Evolutionary conservation across 2,329 filamentous ascomycete species (phyloP).

Genomic region (Cladosporium halotolerans): DNA sequence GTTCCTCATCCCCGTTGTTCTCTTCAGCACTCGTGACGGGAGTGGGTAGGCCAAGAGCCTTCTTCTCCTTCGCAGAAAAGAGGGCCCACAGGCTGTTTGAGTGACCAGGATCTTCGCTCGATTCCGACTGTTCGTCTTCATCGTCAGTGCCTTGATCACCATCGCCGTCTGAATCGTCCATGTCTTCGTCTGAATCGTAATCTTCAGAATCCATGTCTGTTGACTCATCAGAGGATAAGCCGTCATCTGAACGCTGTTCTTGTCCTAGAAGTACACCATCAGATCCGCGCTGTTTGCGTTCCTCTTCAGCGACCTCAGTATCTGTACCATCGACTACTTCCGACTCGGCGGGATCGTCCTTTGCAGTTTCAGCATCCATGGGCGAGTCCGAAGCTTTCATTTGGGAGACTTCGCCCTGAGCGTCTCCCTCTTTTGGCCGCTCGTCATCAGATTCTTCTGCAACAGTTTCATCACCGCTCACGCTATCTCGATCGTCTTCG

Average conservation of each 20-base stretch:
- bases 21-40: slow-evolving; percentile 28
- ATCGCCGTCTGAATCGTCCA: slow-evolving; percentile 33
- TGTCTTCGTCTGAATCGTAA: slow-evolving; percentile 32
- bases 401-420: slow-evolving; percentile 1
- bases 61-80: slow-evolving; percentile 8
- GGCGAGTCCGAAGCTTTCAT: neutral
- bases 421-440: no score
- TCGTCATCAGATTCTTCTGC: neutral
- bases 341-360: neutral
- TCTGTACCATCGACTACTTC: neutral
- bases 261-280: neutral
- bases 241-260: neutral
- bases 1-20: slow-evolving; percentile 10
- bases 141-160: slow-evolving; percentile 26
- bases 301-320: neutral
- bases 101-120: slow-evolving; percentile 22
- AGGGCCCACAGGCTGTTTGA: slow-evolving; percentile 27
- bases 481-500: slow-evolving; percentile 21
- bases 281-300: neutral
- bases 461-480: slow-evolving; percentile 20
- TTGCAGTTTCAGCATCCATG: neutral
- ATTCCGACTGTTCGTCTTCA: slow-evolving; percentile 9
- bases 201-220: slow-evolving; percentile 31
- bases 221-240: slow-evolving; percentile 29
- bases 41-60: slow-evolving; percentile 20